These are phyloP conservation scores for Rhizodiscina lignyota DNA, from an alignment of 495 filamentous ascomycete species.

Conservation along the genomic window DNA sequence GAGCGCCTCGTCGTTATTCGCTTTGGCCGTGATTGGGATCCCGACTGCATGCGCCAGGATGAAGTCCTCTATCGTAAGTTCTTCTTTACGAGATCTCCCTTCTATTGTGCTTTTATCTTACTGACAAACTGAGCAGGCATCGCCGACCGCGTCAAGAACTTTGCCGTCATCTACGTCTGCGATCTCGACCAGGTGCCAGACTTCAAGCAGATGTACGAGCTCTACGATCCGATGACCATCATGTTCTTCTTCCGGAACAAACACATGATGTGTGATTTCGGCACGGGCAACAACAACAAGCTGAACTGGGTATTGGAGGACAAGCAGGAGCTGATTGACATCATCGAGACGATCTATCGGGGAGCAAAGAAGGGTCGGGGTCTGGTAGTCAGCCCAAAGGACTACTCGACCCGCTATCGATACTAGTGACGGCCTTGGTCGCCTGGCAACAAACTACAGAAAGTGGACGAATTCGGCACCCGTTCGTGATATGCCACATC, in stretches of 20 bases:
- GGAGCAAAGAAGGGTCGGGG: constrained; percentile 94
- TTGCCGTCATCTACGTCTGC: constrained; percentile 92
- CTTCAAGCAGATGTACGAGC: constrained; percentile 86
- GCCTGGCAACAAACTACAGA: too few relatives aligned
- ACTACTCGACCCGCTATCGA: constrained; percentile 17
- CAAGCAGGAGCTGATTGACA: constrained; percentile 97
- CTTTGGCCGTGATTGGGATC: constrained; percentile 69
- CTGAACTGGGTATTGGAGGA: constrained; percentile 95
- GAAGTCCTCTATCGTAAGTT: constrained; percentile 88
- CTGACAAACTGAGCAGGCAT: too few relatives aligned
- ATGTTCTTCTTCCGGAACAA: constrained; percentile 98
- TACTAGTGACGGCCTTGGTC: constrained; percentile 8
- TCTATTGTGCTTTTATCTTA: too few relatives aligned
- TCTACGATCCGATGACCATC: constrained; percentile 42
- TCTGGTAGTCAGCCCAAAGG: constrained; percentile 88
- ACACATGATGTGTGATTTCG: constrained; percentile 98
- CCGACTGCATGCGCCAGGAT: constrained; percentile 80
- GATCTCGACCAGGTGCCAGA: constrained; percentile 92
- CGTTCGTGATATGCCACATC: too few relatives aligned
- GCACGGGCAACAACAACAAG: constrained; percentile 97
- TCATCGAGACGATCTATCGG: constrained; percentile 93
- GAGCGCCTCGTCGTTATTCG: constrained; percentile 92
- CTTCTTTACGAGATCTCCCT: too few relatives aligned
- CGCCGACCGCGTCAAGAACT: constrained; percentile 72
- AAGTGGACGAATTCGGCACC: too few relatives aligned